Evolutionary conservation across 805 yeast species (phyloP), one percentile per base, ranked within the genome.

Genomic region (Ogataea pilisensis): DNA sequence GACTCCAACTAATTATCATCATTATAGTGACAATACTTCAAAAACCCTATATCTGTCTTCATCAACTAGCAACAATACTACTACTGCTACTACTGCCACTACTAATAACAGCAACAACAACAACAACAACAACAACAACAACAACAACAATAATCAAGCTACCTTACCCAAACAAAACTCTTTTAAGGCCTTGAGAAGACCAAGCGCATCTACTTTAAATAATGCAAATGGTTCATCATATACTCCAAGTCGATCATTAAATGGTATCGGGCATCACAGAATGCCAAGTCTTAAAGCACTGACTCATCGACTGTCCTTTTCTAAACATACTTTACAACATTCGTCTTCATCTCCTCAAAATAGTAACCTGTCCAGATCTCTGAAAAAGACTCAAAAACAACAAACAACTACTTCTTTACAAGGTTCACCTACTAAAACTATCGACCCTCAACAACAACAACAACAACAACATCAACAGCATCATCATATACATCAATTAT

Each of bases 251-350:
- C 24, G 24, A 3, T 9, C 18, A 19, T 27, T 25, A 13, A 30
- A 24, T 24, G 38, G 42, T 11, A 38, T 33, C 18, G 45, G 45
- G 1, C 34, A 33, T 21, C 38, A 43, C 18, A 27, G 44, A 31
- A 37, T 43, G 19, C 41, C 55, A 16, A 44, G 53, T 5, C 37
- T 53, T 17, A 53, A 49, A 31, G 40, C 52, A 24, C 39, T 57
- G 8, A 53, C 57, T 8, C 56, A 58, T 20, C 42, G 58, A 41
- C 49, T 57, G 12, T 55, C 61, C 8, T 59, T 59, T 37, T 43
- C 61, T 9, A 59, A 59, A 34, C 58, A 54, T 34, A 35, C 44
- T 8, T 45, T 55, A 11, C 40, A 44, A 19, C 44, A 43, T 8
- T 35, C 38, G 12, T 36, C 47, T 2, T 43, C 35, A 12, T 35